Percentiles rank a stretch among this genome's conserved stretches.
Conservation (phyloP, 1,139 yeast species). For the Candida gigantensis region DNA sequence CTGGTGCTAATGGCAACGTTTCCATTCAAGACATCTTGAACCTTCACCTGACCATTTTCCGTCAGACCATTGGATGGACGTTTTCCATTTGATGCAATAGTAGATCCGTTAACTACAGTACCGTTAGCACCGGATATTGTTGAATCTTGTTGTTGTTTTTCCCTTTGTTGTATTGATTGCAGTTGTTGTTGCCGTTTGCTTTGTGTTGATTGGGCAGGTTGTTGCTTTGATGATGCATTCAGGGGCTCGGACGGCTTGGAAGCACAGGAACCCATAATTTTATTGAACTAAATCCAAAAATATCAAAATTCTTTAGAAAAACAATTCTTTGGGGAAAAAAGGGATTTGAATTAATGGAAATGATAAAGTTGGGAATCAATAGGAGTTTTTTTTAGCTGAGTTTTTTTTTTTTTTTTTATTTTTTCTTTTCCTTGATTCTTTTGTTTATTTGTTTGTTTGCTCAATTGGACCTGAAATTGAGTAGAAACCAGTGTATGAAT, state of each 20-base stretch:
- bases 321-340: too few relatives aligned
- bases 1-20: too few relatives aligned
- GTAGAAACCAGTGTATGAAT: too few relatives aligned
- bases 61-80: constrained; percentile 12
- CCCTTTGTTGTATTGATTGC: constrained; percentile 12
- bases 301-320: too few relatives aligned
- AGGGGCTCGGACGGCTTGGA: constrained; percentile 13
- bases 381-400: too few relatives aligned
- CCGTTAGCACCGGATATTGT: constrained; percentile 10
- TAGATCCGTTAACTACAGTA: constrained; percentile 8
- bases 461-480: too few relatives aligned
- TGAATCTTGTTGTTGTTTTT: constrained; percentile 3
- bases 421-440: too few relatives aligned
- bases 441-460: too few relatives aligned
- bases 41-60: constrained; percentile 7
- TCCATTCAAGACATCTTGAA: not conserved
- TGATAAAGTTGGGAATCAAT: too few relatives aligned
- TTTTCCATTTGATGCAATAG: constrained; percentile 1
- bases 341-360: too few relatives aligned
- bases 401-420: too few relatives aligned
- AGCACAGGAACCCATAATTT: constrained; percentile 18
- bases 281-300: not conserved
- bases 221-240: constrained; percentile 3
- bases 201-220: constrained; percentile 9
- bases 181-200: constrained; percentile 16